phyloP scores from a whole-genome alignment of 2,329 filamentous ascomycete species.

The Myriosclerotinia scirpicola region DNA sequence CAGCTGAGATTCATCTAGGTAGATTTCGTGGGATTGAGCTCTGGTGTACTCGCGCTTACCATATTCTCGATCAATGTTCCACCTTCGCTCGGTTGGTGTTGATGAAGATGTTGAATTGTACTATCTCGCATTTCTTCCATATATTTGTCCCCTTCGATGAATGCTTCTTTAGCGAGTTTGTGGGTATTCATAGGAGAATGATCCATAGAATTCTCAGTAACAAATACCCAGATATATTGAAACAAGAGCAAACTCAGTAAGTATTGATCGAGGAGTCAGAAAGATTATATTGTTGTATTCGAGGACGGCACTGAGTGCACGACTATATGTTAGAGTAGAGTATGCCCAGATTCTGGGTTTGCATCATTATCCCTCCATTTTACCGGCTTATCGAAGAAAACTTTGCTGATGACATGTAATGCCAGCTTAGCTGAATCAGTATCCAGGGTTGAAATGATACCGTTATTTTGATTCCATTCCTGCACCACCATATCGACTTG shows the following conservation, averaged over 20 bases:
- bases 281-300: conserved; percentile 7
- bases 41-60: not conserved
- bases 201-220: not conserved
- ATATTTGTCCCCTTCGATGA: conserved; percentile 7
- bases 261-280: conserved; percentile 10
- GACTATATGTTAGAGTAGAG: not conserved
- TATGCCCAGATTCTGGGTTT: not conserved
- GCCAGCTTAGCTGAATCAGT: not conserved
- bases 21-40: not conserved
- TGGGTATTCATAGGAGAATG: conserved; percentile 9
- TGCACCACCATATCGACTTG: conserved; percentile 7
- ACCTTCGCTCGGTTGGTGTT: not conserved
- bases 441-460: not conserved
- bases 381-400: not conserved
- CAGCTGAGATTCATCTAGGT: not conserved
- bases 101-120: not conserved
- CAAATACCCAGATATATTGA: not conserved
- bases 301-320: not conserved
- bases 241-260: not conserved
- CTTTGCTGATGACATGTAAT: conserved; percentile 10
- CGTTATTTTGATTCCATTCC: not conserved
- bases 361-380: not conserved
- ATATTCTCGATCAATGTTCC: not conserved
- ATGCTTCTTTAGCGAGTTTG: conserved; percentile 3
- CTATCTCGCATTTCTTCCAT: conserved; percentile 13